These are phyloP conservation scores for Elongisporangium undulatum DNA, from an alignment of 352 stramenopile species.

Conservation along the genomic window DNA sequence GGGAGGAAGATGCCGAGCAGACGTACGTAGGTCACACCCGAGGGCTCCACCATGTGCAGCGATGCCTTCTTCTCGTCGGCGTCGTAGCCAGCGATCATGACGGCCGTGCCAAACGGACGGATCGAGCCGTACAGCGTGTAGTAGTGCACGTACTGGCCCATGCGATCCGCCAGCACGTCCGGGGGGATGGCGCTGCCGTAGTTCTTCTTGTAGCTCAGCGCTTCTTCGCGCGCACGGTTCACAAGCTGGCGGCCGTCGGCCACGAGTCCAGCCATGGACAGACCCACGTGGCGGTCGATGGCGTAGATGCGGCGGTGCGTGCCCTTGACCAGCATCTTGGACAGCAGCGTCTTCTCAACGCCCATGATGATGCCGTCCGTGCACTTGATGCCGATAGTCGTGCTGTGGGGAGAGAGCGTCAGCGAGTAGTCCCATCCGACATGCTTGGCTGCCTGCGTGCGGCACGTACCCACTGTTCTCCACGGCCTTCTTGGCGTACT, in stretches of 20 bases:
- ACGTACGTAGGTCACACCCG: slow-evolving; percentile 86
- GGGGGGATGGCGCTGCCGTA: slow-evolving; percentile 94
- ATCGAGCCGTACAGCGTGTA: slow-evolving; percentile 98
- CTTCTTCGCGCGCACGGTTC: slow-evolving; percentile 93
- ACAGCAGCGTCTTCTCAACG: slow-evolving; percentile 95
- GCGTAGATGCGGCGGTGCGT: slow-evolving; percentile 85
- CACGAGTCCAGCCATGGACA: slow-evolving; percentile 94
- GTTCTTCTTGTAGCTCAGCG: slow-evolving; percentile 94
- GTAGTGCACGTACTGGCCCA: slow-evolving; percentile 98
- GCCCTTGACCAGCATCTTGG: slow-evolving; percentile 90
- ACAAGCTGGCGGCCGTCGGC: slow-evolving; percentile 96
- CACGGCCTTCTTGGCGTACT: slow-evolving; percentile 98
- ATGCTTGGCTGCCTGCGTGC: not conserved
- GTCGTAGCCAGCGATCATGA: slow-evolving; percentile 96
- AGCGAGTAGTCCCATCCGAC: not conserved
- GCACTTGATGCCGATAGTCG: slow-evolving; percentile 97
- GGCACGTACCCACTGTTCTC: slow-evolving; percentile 90
- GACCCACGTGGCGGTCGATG: slow-evolving; percentile 91
- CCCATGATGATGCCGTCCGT: slow-evolving; percentile 97
- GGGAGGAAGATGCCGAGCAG: not conserved
- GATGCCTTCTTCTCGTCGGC: slow-evolving; percentile 86
- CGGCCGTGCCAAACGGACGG: slow-evolving; percentile 95
- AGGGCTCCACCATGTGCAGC: slow-evolving; percentile 92
- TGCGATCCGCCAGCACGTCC: slow-evolving; percentile 91
- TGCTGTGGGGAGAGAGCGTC: slow-evolving; percentile 43